Conservation (phyloP, 495 filamentous ascomycete species). For the Thozetella sp. region DNA sequence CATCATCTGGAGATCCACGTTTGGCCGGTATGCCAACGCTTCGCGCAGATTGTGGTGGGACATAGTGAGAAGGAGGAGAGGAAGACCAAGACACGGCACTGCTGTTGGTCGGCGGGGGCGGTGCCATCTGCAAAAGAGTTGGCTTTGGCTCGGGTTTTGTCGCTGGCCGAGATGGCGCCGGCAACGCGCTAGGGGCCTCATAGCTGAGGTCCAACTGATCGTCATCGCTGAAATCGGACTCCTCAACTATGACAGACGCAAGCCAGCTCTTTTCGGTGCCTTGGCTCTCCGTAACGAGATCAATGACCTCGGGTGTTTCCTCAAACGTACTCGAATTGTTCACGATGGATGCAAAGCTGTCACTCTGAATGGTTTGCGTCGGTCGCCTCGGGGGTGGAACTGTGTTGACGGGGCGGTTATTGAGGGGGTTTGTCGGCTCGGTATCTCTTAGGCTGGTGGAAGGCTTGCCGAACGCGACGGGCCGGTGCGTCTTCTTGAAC, state of each 20-base stretch:
- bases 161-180: slow-evolving; percentile 28
- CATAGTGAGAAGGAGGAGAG: slow-evolving; percentile 30
- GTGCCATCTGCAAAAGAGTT: slow-evolving; percentile 4
- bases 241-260: slow-evolving; percentile 50
- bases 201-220: slow-evolving; percentile 65
- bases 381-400: slow-evolving; percentile 3
- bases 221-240: slow-evolving; percentile 73
- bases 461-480: not conserved
- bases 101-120: slow-evolving; percentile 13
- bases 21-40: slow-evolving; percentile 22
- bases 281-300: slow-evolving; percentile 15
- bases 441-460: not conserved
- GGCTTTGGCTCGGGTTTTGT: slow-evolving; percentile 9
- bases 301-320: slow-evolving; percentile 24
- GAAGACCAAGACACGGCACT: slow-evolving; percentile 27
- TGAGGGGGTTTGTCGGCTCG: slow-evolving; percentile 9
- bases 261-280: slow-evolving; percentile 10
- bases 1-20: slow-evolving; percentile 27
- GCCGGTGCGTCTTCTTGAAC: slow-evolving; percentile 14
- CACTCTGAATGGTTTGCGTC: slow-evolving; percentile 6
- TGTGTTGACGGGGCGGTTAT: slow-evolving; percentile 10
- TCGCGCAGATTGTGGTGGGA: slow-evolving; percentile 8
- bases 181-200: slow-evolving; percentile 44
- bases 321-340: slow-evolving; percentile 43
- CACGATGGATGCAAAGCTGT: slow-evolving; percentile 37